phyloP scores from a whole-genome alignment of 208 protist genomes.

The Trypanosoma caninum region DNA sequence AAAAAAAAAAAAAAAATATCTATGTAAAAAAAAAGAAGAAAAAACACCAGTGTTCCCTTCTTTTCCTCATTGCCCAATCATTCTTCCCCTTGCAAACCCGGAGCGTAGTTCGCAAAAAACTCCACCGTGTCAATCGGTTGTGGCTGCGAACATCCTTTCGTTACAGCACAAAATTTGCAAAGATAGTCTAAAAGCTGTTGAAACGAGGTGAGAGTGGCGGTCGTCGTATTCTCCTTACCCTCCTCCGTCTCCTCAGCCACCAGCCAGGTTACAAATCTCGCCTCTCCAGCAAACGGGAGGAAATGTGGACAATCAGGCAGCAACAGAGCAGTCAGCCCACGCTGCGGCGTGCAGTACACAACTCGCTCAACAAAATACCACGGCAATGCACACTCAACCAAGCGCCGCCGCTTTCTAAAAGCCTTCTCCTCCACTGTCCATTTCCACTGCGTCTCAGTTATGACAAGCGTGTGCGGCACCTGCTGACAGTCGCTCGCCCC shows the following conservation, averaged over 20 bases:
- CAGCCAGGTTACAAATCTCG: conserved; percentile 51
- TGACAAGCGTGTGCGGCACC: conserved; percentile 27
- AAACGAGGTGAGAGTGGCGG: neutral
- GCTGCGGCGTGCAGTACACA: conserved; percentile 43
- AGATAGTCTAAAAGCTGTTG: conserved; percentile 21
- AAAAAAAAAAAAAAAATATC: too few species aligned
- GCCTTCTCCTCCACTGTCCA: conserved; percentile 56
- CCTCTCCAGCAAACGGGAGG: conserved; percentile 19
- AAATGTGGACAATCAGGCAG: conserved; percentile 29
- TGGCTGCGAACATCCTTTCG: conserved; percentile 31
- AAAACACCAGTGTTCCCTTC: too few species aligned
- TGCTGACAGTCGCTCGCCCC: conserved; percentile 4
- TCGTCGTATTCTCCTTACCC: neutral
- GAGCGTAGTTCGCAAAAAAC: conserved; percentile 52
- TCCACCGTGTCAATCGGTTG: conserved; percentile 38
- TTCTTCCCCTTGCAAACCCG: conserved; percentile 15
- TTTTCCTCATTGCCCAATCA: too few species aligned
- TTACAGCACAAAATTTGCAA: conserved; percentile 28
- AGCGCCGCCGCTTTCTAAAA: neutral
- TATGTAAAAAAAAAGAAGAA: too few species aligned
- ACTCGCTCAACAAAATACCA: conserved; percentile 46
- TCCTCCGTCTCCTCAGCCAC: conserved; percentile 18
- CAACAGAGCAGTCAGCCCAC: conserved; percentile 59
- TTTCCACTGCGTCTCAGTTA: conserved; percentile 58
- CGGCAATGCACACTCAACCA: conserved; percentile 50